Base-by-base conservation (phyloP, 2,329 filamentous ascomycete genomes). In the Coleophoma eucalyptorum region DNA sequence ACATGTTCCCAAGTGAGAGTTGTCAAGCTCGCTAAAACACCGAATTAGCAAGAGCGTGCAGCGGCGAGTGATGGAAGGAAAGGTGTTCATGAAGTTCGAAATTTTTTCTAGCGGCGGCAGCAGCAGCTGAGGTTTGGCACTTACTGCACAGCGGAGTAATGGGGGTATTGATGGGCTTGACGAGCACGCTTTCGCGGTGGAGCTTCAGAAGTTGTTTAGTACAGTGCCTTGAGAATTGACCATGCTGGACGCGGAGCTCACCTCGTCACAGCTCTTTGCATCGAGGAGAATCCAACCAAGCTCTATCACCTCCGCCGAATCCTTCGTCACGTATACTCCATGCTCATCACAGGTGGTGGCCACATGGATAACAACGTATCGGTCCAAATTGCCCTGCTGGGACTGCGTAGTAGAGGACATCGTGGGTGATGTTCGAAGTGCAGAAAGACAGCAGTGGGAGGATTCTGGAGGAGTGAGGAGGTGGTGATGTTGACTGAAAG, bases 1-100 rank as follows among this genome's bases (percentile, higher is more conserved):
- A 99, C 94, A 76, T 99, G 93, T 72, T 99, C 94, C 94, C 94
- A 99, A 49, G 94, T 97, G 64, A 99, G 78, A 59, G 94, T 99
- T 43, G 94, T 99, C 70, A 99, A 79, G 76, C 92, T 97, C 68
- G 94, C 92, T 97, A 69, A 59, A 65, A 46, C 16, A 50, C 20
- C 37, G 44, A 53, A 54, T 62, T 46, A 64, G 62, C 49, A 50
- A 46, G 35, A 58, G 51, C 51, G 43, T 56, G 55, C 58, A 54
- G 47, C 46, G 55, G 58, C 55, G 50, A 54, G 51, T 54, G 52
- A 44, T 57, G 52, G 18, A 43, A 26, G 49, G 38, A 16, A n/a
- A 37, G 31, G 26, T 44, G 45, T n/a, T 31, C 26, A 26, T 26
- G 18, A 42, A 13, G 15, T 21, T 50, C 48, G 43, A 49, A 46